Conservation (phyloP, 169 alveolate species). For the Plasmodium blacklocki region DNA sequence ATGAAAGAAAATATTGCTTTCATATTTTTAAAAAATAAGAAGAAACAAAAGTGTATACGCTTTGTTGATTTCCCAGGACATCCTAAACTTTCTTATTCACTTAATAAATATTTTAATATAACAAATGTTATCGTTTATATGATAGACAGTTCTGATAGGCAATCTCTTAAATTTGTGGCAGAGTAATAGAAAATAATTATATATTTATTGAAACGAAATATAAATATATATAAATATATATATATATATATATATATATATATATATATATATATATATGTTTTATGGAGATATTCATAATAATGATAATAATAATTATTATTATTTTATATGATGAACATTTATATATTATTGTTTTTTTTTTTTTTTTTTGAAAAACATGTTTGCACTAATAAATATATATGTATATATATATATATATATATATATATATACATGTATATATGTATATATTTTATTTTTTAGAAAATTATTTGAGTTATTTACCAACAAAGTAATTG, state of each 20-base stretch:
- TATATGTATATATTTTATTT: not conserved
- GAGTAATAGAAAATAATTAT: conserved; percentile 19
- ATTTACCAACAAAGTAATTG: conserved; percentile 46
- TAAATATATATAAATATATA: too few species aligned
- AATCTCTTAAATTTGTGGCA: conserved; percentile 58
- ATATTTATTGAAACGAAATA: too few species aligned
- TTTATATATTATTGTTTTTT: too few species aligned
- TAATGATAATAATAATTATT: not conserved
- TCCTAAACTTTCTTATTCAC: conserved; percentile 30
- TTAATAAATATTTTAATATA: conserved; percentile 36
- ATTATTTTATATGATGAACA: not conserved
- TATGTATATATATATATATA: not conserved
- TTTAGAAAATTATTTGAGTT: conserved; percentile 52
- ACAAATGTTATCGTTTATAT: conserved; percentile 46
- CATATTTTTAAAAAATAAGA: conserved; percentile 30
- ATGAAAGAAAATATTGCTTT: conserved; percentile 71
- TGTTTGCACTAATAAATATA: not conserved
- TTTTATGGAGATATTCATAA: not conserved
- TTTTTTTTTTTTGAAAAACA: too few species aligned
- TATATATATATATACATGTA: not conserved
- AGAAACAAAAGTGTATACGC: conserved; percentile 31
- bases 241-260: too few species aligned
- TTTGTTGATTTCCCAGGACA: conserved; percentile 72
- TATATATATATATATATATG: not conserved
- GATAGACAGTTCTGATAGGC: conserved; percentile 59